Percentiles rank a stretch among this genome's conserved stretches.
Conservation (phyloP, 2,329 filamentous ascomycete species). For the Knufia petricola region DNA sequence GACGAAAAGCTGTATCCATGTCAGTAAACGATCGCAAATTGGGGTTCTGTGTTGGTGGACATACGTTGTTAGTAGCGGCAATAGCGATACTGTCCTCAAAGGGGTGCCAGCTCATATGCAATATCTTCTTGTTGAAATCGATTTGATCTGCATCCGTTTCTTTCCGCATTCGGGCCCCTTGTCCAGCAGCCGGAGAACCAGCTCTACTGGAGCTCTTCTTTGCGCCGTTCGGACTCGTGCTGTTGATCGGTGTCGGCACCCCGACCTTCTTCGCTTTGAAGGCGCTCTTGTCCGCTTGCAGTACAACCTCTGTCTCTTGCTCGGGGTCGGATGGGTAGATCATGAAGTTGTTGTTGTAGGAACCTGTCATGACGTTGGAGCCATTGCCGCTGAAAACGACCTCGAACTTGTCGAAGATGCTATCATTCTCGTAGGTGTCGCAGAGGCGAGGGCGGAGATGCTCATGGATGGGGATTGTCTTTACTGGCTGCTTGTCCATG, state of each 20-base stretch:
- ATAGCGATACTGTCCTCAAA: slow-evolving; percentile 99
- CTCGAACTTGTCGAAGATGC: slow-evolving; percentile 99
- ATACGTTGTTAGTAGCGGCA: slow-evolving; percentile 97
- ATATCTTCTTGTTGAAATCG: slow-evolving; percentile 99
- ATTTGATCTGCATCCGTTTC: slow-evolving; percentile 99
- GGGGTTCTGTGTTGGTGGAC: slow-evolving; percentile 31
- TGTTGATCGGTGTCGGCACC: slow-evolving; percentile 92
- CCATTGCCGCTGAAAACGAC: slow-evolving; percentile 97
- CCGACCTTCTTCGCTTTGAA: slow-evolving; percentile 99
- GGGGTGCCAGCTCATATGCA: slow-evolving; percentile 99
- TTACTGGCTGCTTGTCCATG: slow-evolving; percentile 95
- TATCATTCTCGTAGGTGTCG: slow-evolving; percentile 98
- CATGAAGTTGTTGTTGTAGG: slow-evolving; percentile 99
- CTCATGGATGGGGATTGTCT: slow-evolving; percentile 98
- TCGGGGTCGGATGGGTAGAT: slow-evolving; percentile 95
- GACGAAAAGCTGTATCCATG: slow-evolving; percentile 55
- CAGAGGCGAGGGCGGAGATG: slow-evolving; percentile 88
- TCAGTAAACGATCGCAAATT: not conserved
- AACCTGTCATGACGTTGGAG: slow-evolving; percentile 99
- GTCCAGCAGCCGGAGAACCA: slow-evolving; percentile 67
- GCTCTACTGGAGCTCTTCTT: slow-evolving; percentile 87
- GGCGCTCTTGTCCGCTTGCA: slow-evolving; percentile 96
- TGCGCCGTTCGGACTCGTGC: slow-evolving; percentile 57
- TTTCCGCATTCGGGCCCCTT: slow-evolving; percentile 92
- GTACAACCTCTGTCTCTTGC: slow-evolving; percentile 91